Evolutionary conservation across 805 yeast genomes (phyloP), one percentile per base, ranked within the genome.

Genomic region (Metschnikowia colocasiae): DNA sequence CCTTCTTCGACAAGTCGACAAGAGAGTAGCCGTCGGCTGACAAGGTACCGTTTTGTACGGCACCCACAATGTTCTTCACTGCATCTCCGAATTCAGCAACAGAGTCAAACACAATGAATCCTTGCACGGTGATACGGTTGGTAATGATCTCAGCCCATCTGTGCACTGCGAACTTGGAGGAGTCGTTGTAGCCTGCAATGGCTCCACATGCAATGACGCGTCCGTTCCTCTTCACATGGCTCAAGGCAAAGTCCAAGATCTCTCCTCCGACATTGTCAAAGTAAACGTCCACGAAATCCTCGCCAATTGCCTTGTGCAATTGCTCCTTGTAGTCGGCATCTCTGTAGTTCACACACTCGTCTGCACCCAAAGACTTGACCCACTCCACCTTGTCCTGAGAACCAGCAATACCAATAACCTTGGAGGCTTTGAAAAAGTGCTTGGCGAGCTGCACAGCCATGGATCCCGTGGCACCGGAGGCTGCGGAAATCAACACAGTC

Each of bases 391-490:
- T 83, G 29, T 71, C 82, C 4, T 64, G 71, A 8, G 82, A 76
- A 47, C 87, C 86, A 15, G 86, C 79, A 52, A 81, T 74, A 36
- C 83, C 87, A 58, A 81, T 71, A 22, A 83, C 82, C 54, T 71
- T 76, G 36, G 71, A 63, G 25, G 83, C 83, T 31, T 76, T 76
- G 59, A 76, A 69, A 9, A 78, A 62, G 33, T 74, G 65, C 50
- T 79, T 67, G 35, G 86, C 82, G 10, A 83, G 59, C 60, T 82
- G 87, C 18, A 81, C 77, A 40, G 71, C 77, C 40, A 74, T 64
- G 22, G 80, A 73, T 12, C 88, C 88, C n/a, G 83, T 83, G n/a
- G 87, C 86, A 50, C 89, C 89, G 6, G 83, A 76, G 12, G 88
- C 88, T 48, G 86, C 87, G 16, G 83, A 76, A 38, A 83, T 67